These are phyloP conservation scores for Diaporthe citrichinensis DNA, from an alignment of 2,329 filamentous ascomycete genomes.

Conservation along the genomic window DNA sequence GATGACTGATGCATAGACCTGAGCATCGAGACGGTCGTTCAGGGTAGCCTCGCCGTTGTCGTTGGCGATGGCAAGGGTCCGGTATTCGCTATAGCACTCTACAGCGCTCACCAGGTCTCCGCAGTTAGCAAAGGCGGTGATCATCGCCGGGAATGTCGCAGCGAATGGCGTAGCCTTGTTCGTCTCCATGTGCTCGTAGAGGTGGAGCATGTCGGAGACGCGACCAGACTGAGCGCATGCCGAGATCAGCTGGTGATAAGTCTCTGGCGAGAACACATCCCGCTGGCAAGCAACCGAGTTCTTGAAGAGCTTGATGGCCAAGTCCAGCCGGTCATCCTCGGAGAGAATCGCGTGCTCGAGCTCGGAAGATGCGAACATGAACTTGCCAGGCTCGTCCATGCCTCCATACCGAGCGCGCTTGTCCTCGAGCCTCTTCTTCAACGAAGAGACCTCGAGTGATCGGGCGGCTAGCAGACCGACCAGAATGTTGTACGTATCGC, in stretches of 20 bases:
- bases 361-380: slow-evolving; percentile 91
- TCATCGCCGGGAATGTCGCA: slow-evolving; percentile 92
- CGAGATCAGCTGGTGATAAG: slow-evolving; percentile 87
- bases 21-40: slow-evolving; percentile 80
- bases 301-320: slow-evolving; percentile 89
- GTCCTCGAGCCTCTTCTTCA: slow-evolving; percentile 82
- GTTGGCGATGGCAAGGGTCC: slow-evolving; percentile 85
- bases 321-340: slow-evolving; percentile 88
- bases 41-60: slow-evolving; percentile 80
- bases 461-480: slow-evolving; percentile 86
- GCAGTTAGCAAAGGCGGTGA: slow-evolving; percentile 87
- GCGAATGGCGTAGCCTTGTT: slow-evolving; percentile 81
- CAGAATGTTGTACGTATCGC: slow-evolving; percentile 88
- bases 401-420: slow-evolving; percentile 88
- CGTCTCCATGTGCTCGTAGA: slow-evolving; percentile 93
- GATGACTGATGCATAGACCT: slow-evolving; percentile 93
- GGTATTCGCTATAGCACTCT: slow-evolving; percentile 96
- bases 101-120: slow-evolving; percentile 90
- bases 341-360: slow-evolving; percentile 87
- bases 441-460: slow-evolving; percentile 81
- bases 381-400: slow-evolving; percentile 85
- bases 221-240: slow-evolving; percentile 88
- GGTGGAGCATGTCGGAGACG: slow-evolving; percentile 88
- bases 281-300: slow-evolving; percentile 75
- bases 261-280: slow-evolving; percentile 81